Base-by-base conservation (phyloP, 139 green algal species). In the Pseudopediastrum boryanum region DNA sequence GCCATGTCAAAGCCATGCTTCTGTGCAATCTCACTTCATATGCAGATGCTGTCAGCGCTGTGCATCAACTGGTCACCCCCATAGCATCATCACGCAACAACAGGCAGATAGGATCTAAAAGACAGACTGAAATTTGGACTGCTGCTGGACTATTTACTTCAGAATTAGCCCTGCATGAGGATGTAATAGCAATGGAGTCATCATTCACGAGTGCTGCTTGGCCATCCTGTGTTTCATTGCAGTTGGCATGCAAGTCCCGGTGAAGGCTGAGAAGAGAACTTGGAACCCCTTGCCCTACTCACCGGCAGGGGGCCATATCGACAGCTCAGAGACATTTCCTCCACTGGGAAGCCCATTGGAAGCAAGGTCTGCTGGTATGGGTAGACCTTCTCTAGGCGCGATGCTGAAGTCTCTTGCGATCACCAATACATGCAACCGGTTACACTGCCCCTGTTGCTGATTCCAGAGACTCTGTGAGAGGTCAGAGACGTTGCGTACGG, bases 391-490 rank as follows among this genome's bases (percentile, higher is more conserved):
- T 27, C 16, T 19, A 29, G 4, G 33, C 43, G 67, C 31, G 23
- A 31, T 39, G 58, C 58, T 39, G 19, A 33, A 13, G 36, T 48
- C 33, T 66, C 9, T 42, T 19, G 48, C 12, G 23, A 41, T 38
- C 63, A 71, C 38, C 63, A 71, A 39, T 50, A 77, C 50, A 23
- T 77, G 69, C 4, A 36, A 51, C 33, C 69, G 5, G 50, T 10
- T 77, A 6, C 69, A 77, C 3, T 35, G 25, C 9, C 46, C n/a
- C 8, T n/a, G 8, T 2, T 38, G 48, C 69, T 77, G 69, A 21
- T 77, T 77, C 69, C 69, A 77, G 31, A 77, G 39, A 8, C 35
- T 50, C 12, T 66, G 25, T 2, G 50, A 35, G 1, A 77, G 31
- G 1, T 25, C 16, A 4, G 13, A 7, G 19, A 23, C 29, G 3